Evolutionary conservation across 805 yeast genomes (phyloP), one percentile per base, ranked within the genome.

Genomic region (Starmerella geochares): DNA sequence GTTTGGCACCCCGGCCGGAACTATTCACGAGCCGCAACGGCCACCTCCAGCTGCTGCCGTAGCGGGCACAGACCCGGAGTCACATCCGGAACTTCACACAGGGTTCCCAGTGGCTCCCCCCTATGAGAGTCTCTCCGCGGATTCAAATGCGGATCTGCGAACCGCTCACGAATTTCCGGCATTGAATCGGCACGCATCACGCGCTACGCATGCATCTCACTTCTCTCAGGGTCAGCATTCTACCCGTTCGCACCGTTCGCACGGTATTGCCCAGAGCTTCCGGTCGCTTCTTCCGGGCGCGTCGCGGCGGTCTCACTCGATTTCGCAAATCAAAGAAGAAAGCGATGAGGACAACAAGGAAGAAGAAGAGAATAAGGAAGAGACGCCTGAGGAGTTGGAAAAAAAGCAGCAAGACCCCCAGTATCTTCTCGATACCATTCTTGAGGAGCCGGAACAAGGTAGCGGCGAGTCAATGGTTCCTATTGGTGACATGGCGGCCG

Each of bases 401-500:
- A 35, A 38, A 17, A 21, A 25, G 32, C 25, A 23, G 24, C 56
- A 56, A 29, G 59, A 56, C 33, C 59, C 59, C 2, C 47, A 57
- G 45, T 52, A 57, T 21, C 37, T 57, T 10, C 53, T 58, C 9
- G 47, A 54, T 16, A 50, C 60, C 1, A 58, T 58, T 38, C 31
- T 50, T 9, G 62, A 55, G 36, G 62, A 58, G n/a, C 55, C 58
- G 6, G 55, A 49, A 49, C 47, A 31, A 14, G n/a, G 42, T 23
- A 24, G 19, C 14, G 42, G 42, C 20, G 54, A 42, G 21, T 39
- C 37, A 2, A 35, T 53, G 31, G 41, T 48, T 33, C 58, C 55
- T n/a, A 44, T 60, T 9, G 39, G 47, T 27, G 58, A 59, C 20
- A 63, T 61, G 3, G 57, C 55, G 3, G 51, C 46, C 19, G 53